phyloP scores from a whole-genome alignment of 768 basidiomycete species.

The Termitomyces titanicus region DNA sequence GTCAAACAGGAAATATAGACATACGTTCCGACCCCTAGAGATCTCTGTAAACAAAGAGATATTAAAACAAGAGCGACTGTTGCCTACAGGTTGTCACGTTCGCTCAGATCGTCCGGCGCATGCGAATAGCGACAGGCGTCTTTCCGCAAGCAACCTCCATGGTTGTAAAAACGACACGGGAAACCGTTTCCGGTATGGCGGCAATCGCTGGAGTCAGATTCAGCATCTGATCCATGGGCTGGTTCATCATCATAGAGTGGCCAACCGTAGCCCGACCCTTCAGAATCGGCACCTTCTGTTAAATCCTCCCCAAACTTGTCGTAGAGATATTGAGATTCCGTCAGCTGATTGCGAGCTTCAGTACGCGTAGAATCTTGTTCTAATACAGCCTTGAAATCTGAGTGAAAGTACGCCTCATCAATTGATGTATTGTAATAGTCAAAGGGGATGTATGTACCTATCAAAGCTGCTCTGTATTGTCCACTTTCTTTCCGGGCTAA shows the following conservation, averaged over 20 bases:
- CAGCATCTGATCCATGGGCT: slow-evolving; percentile 25
- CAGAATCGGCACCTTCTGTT: not conserved
- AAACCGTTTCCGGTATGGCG: slow-evolving; percentile 41
- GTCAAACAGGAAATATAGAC: slow-evolving; percentile 32
- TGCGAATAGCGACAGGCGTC: slow-evolving; percentile 42
- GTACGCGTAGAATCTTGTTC: slow-evolving; percentile 18
- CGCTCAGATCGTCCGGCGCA: slow-evolving; percentile 47
- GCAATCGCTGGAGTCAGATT: slow-evolving; percentile 53
- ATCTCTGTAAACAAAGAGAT: not conserved
- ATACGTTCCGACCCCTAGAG: slow-evolving; percentile 27
- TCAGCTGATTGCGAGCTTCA: slow-evolving; percentile 14
- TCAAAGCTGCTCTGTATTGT: slow-evolving; percentile 22
- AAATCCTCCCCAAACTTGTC: slow-evolving; percentile 9
- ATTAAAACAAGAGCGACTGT: not conserved
- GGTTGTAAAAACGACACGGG: slow-evolving; percentile 54
- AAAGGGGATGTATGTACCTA: slow-evolving; percentile 18
- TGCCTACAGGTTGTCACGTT: slow-evolving; percentile 45
- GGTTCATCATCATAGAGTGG: slow-evolving; percentile 22
- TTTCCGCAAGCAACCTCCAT: slow-evolving; percentile 38
- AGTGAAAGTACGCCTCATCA: not conserved
- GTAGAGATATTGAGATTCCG: slow-evolving; percentile 8
- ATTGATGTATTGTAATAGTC: not conserved
- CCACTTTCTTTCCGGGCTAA: slow-evolving; percentile 28
- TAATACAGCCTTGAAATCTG: slow-evolving; percentile 26
- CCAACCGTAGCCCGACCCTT: slow-evolving; percentile 9